Evolutionary conservation across 2,329 filamentous ascomycete genomes (phyloP).

Genomic region (Cucurbitaria berberidis): DNA sequence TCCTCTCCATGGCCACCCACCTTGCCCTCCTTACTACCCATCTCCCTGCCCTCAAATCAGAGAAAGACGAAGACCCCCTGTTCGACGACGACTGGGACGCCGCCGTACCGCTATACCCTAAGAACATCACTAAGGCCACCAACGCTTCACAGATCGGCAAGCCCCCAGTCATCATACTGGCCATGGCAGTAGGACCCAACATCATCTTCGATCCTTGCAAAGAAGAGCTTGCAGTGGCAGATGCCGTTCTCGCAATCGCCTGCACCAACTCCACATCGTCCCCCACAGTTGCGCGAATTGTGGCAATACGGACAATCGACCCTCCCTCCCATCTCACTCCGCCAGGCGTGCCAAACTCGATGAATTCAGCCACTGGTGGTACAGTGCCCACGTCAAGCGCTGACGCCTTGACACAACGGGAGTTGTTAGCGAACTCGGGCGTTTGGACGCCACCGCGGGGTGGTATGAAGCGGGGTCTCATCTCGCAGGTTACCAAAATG

Average conservation of each 20-base stretch:
- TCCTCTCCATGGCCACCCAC: constrained; percentile 91
- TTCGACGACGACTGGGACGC: constrained; percentile 98
- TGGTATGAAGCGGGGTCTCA: constrained; percentile 75
- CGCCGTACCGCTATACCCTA: constrained; percentile 76
- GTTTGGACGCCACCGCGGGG: constrained; percentile 89
- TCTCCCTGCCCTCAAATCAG: constrained; percentile 82
- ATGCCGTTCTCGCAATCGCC: constrained; percentile 85
- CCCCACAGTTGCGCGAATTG: constrained; percentile 41
- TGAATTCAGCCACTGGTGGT: constrained; percentile 54
- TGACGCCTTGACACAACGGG: constrained; percentile 55
- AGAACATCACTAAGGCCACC: constrained; percentile 37
- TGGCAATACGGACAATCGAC: constrained; percentile 57
- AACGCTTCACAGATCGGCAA: constrained; percentile 49
- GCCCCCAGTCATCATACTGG: constrained; percentile 88
- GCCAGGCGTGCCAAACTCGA: constrained; percentile 55
- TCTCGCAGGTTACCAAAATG: constrained; percentile 77
- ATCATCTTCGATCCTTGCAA: constrained; percentile 92
- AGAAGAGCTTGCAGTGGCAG: constrained; percentile 92
- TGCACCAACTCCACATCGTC: constrained; percentile 57
- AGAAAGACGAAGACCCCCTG: constrained; percentile 92
- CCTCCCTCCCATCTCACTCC: constrained; percentile 57
- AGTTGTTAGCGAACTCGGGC: constrained; percentile 65
- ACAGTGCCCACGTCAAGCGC: constrained; percentile 45
- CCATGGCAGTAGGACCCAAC: constrained; percentile 84
- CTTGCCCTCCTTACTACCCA: constrained; percentile 88